Evolutionary conservation across 768 basidiomycete genomes (phyloP), one percentile per base, ranked within the genome.

Genomic region (Tulasnella sp.): DNA sequence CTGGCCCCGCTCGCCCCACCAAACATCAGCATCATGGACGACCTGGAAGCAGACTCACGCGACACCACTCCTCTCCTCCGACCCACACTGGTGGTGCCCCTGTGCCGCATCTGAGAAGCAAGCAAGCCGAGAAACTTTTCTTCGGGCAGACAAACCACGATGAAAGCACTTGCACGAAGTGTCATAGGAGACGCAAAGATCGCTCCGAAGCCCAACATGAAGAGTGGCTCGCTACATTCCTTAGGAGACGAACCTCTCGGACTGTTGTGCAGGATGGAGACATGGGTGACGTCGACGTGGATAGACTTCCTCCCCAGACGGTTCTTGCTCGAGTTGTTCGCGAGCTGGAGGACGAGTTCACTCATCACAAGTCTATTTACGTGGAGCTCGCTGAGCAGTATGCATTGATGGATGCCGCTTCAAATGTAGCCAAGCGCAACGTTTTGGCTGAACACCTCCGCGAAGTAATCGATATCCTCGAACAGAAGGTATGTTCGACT

Each of bases 331-430:
- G 94, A 4, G 95, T 98, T 16, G 87, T 98, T 42, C 85, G 93
- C 81, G 96, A 97, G 86, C 88, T 99, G 11, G 97, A 99, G 85
- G 96, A 96, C 81, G 97, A 99, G 84, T 99, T 98, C 84, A 91
- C 91, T 48, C 95, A 96, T 86, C 97, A 97, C 85, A 98, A 96
- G 86, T 92, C 93, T 83, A 92, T 98, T 74, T 99, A 98, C 83
- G 87, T 92, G 77, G 94, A 96, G 84, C 89, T 99, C 34, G 93
- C 97, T 1, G 96, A 98, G 80, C 94, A 97, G 87, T 99, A 99
- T 87, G 95, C 93, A 85, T 86, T 90, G 18, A 94, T 98, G 90
- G 94, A 96, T 84, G 91, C 96, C 1, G 92, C 91, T 0, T 93
- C 93, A 3, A 92, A 96, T 83, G 92, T 93, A 1, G 89, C 89